Evolutionary conservation across 208 protist species (phyloP), one percentile per base, ranked within the genome.

Genomic region (Dictyostelium gargantuum): DNA sequence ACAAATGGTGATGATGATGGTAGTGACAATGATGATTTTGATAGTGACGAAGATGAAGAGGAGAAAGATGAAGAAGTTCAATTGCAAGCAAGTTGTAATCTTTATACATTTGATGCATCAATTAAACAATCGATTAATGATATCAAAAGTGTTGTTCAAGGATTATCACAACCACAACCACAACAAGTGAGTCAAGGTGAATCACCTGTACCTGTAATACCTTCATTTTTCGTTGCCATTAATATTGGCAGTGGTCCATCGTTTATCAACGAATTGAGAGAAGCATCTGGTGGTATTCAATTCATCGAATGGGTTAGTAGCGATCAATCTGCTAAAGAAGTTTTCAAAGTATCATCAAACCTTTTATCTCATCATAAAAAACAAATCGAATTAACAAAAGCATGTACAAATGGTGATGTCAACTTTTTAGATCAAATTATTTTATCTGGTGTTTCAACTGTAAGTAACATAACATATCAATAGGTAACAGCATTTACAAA

Each of bases 361-460:
- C 58, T 74, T 38, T 54, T 89, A 19, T 68, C 68, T 19, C 19
- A 52, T 42, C 44, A 79, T 63, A 77, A 89, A 73, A 89, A 89
- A 79, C 66, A 89, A 68, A 54, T 79, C 19, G 70, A 44, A 50
- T 89, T 89, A 52, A 89, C 29, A 19, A 42, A 52, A 35, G 66
- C 66, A 35, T 66, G 48, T 50, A 79, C 42, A n/a, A 35, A 15
- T 42, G 82, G 82, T 79, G 46, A 79, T 68, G 82, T 89, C 26
- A n/a, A 79, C 79, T 21, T 21, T 66, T 89, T 89, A 35, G 82
- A 89, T 89, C 26, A 54, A 50, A 74, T 89, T 79, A 89, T 89
- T 79, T 50, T 75, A 54, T 89, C 82, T 68, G 44, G 58, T 40
- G 82, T 89, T 48, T 89, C 82, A 79, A 26, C 44, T 44, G 82